A percentile compares a stretch with the other conserved stretches of the same genome.
Conservation (phyloP, 805 yeast genomes). For the Tetrapisispora iriomotensis region DNA sequence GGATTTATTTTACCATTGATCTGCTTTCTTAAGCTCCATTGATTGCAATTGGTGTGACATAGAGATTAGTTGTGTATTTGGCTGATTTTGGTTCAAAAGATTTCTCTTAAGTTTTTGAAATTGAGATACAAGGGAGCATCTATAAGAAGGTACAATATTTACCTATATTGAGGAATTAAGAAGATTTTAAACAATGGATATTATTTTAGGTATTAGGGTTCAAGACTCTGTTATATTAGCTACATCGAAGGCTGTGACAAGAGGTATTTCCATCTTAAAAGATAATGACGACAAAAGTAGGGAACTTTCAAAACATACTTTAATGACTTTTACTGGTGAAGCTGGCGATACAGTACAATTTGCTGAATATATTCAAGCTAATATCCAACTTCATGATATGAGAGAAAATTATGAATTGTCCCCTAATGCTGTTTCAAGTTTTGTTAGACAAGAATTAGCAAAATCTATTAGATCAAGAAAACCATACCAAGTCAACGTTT, state of each 20-base stretch:
- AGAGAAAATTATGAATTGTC: constrained; percentile 74
- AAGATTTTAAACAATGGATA: too few species aligned
- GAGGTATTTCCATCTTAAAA: constrained; percentile 79
- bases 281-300: constrained; percentile 75
- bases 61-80: neutral
- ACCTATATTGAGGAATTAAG: too few species aligned
- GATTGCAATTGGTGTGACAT: too few species aligned
- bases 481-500: constrained; percentile 90
- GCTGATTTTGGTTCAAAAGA: neutral
- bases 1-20: too few species aligned
- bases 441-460: constrained; percentile 81
- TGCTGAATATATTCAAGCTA: constrained; percentile 90
- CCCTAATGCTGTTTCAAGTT: constrained; percentile 80
- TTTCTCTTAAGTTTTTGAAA: too few species aligned
- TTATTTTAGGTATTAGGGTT: constrained; percentile 76
- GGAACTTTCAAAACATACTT: constrained; percentile 58
- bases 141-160: too few species aligned
- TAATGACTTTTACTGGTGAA: constrained; percentile 90
- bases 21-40: too few species aligned
- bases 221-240: constrained; percentile 77
- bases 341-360: constrained; percentile 94
- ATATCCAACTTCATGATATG: constrained; percentile 77
- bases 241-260: constrained; percentile 87
- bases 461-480: constrained; percentile 82
- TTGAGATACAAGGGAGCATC: too few species aligned